These are phyloP conservation scores for Blastobotrys robertii DNA, from an alignment of 805 yeast genomes.

Conservation along the genomic window DNA sequence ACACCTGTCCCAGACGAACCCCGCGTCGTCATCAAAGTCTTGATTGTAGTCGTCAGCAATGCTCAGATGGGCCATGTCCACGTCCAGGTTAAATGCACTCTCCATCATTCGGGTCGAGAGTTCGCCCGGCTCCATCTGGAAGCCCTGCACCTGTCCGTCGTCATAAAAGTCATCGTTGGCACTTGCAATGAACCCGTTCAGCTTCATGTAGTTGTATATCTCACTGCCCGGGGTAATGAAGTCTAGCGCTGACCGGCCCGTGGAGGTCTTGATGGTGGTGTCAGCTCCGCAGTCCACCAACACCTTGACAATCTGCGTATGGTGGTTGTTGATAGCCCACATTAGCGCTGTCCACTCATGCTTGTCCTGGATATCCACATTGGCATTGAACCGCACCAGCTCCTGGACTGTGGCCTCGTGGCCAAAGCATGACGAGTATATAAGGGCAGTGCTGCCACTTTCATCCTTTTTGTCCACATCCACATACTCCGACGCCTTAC, in stretches of 20 bases:
- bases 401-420: conserved; percentile 27
- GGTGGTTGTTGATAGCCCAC: conserved; percentile 74
- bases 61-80: conserved; percentile 20
- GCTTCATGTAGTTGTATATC: conserved; percentile 48
- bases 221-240: conserved; percentile 47
- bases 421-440: conserved; percentile 33
- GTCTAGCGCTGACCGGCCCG: conserved; percentile 43
- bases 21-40: conserved; percentile 14
- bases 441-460: conserved; percentile 31
- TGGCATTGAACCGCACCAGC: conserved; percentile 29
- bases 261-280: conserved; percentile 29
- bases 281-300: conserved; percentile 59
- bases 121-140: conserved; percentile 12
- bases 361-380: conserved; percentile 28
- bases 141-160: conserved; percentile 12
- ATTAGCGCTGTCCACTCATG: conserved; percentile 47
- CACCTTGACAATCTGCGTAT: conserved; percentile 43
- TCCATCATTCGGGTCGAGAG: conserved; percentile 20
- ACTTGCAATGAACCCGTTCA: conserved; percentile 17
- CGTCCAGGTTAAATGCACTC: conserved; percentile 23
- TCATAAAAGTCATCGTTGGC: conserved; percentile 19
- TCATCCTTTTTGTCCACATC: conserved; percentile 28
- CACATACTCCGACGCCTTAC: conserved; percentile 16
- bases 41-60: conserved; percentile 12
- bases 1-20: conserved; percentile 33